phyloP scores from a whole-genome alignment of 495 filamentous ascomycete species.

The Neurospora sublineolata region DNA sequence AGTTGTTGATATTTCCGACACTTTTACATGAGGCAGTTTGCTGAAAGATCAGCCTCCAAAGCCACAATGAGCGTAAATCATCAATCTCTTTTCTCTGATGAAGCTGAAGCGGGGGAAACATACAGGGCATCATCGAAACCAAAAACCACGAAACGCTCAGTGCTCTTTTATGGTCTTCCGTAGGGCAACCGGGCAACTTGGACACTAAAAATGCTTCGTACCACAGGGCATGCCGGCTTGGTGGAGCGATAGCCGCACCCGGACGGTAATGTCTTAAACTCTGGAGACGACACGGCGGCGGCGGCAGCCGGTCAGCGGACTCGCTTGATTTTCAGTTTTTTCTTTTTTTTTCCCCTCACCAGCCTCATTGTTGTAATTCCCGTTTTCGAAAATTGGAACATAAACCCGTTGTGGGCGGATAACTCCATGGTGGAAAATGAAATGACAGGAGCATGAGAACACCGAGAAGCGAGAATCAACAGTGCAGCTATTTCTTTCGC shows the following conservation, averaged over 20 bases:
- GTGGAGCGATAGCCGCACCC: neutral
- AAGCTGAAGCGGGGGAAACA: neutral
- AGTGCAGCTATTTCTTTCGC: conserved; percentile 14
- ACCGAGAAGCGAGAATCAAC: conserved; percentile 4
- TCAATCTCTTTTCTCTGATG: neutral
- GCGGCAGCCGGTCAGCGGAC: neutral
- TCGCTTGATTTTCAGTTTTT: neutral
- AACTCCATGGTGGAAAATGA: neutral
- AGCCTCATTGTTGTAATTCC: neutral
- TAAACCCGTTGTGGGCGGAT: neutral
- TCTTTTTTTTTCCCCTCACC: neutral
- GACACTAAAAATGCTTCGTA: neutral
- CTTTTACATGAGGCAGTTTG: neutral
- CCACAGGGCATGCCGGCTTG: neutral
- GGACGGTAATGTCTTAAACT: neutral
- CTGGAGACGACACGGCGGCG: neutral
- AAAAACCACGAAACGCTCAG: neutral
- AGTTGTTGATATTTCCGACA: neutral
- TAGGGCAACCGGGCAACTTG: neutral
- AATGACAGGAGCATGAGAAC: conserved; percentile 1
- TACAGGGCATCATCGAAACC: neutral
- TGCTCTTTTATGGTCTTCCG: neutral
- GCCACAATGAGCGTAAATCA: neutral
- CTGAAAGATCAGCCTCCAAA: neutral
- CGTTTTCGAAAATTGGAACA: neutral